These are phyloP conservation scores for Fusarium sp. DNA, from an alignment of 2,329 filamentous ascomycete species.

Conservation along the genomic window DNA sequence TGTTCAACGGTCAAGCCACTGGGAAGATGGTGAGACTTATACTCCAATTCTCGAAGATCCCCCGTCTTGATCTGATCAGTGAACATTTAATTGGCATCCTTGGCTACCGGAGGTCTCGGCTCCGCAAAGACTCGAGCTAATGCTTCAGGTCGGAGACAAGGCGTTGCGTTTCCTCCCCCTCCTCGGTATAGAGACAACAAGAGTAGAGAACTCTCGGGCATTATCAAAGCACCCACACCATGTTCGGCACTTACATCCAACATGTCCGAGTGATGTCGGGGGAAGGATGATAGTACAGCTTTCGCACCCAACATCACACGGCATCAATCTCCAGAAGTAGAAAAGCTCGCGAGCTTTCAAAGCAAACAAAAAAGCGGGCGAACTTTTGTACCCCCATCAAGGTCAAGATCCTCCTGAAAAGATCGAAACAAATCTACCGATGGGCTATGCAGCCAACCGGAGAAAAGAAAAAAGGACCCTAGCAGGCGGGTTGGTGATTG, in stretches of 20 bases:
- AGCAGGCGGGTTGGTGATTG: constrained; percentile 33
- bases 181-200: neutral
- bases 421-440: neutral
- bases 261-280: neutral
- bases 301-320: neutral
- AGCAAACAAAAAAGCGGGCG: neutral
- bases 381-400: neutral
- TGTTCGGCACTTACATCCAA: neutral
- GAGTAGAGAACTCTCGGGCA: neutral
- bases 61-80: neutral
- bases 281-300: neutral
- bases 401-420: neutral
- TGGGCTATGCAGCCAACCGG: constrained; percentile 14
- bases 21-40: constrained; percentile 26
- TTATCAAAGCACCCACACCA: constrained; percentile 1
- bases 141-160: neutral
- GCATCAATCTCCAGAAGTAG: constrained; percentile 6
- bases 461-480: constrained; percentile 28
- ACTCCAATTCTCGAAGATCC: neutral
- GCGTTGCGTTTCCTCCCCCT: neutral
- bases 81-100: constrained; percentile 7
- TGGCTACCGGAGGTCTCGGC: neutral
- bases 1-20: constrained; percentile 16
- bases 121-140: constrained; percentile 6
- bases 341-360: neutral